Base-by-base conservation (phyloP, 1,284 basidiomycete species). In the Malassezia caprae region DNA sequence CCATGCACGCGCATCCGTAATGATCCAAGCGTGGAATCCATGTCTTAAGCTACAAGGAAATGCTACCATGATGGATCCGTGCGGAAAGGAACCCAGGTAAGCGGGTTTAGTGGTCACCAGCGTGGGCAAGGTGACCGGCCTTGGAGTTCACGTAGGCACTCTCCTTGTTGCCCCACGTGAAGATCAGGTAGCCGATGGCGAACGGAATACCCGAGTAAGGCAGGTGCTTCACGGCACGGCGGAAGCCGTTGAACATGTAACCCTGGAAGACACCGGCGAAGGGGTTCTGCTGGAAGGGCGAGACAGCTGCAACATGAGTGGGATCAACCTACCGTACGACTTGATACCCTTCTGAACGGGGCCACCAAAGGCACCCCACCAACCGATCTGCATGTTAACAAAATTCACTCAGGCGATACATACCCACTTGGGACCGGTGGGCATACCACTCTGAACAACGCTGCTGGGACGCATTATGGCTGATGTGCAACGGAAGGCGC, bases 301-400 rank as follows among this genome's bases (percentile, higher is more conserved):
- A 72, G 48, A 73, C 56, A 13, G 67, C 65, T 67, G 53, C 17
- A 15, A 13, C 17, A 37, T 48, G 4, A 49, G 39, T 8, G 19
- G 12, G 21, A 19, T 28, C 17, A 5, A 64, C 64, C 37, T 54
- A 67, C 64, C 42, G 63, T 73, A 74, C 51, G 62, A 56, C 19
- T 53, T 55, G 49, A 74, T 66, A n/a, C 70, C 70, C 48, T 60
- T 61, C 48, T 74, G 72, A 21, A 59, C 48, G 13, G 72, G 72
- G 21, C 72, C 70, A 32, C 69, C 72, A 60, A 74, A 65, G 53
- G 58, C 61, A n/a, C 72, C 72, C 68, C 67, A 74, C 72, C 72
- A 74, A 28, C 72, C 72, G 62, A 72, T 68, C 68, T 72, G 40
- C 31, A 13, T n/a, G 53, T 56, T 35, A 56, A 34, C n/a, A 41